Percentiles rank a stretch among this genome's conserved stretches.
Evolutionary conservation across 306 rosid genomes (phyloP).

Genomic region (Potentilla sterilis): DNA sequence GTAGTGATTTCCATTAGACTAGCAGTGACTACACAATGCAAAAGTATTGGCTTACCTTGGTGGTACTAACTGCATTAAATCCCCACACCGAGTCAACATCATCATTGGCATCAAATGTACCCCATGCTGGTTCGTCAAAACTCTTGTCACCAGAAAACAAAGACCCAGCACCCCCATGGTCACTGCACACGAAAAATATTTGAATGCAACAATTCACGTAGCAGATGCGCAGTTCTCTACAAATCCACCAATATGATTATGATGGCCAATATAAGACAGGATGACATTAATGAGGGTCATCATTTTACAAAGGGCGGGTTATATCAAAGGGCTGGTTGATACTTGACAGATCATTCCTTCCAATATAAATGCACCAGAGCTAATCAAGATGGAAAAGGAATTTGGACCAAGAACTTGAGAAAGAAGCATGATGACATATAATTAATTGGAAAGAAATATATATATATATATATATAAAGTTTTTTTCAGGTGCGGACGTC

Average conservation of each 20-base stretch:
- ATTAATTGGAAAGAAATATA: too few relatives aligned
- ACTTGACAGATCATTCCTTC: not conserved
- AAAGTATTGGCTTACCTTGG: constrained; percentile 46
- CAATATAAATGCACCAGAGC: constrained; percentile 1
- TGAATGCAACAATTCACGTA: not conserved
- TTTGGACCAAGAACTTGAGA: not conserved
- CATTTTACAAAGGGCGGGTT: not conserved
- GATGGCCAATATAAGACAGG: not conserved
- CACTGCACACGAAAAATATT: constrained; percentile 50
- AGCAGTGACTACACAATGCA: not conserved
- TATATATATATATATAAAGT: too few relatives aligned
- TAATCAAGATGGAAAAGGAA: not conserved
- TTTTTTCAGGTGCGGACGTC: too few relatives aligned
- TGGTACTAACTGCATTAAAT: constrained; percentile 51
- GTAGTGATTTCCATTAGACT: not conserved
- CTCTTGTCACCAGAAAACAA: constrained; percentile 62
- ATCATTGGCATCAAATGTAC: constrained; percentile 75
- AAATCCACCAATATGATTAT: not conserved
- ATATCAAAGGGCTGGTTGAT: not conserved
- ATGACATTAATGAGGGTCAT: not conserved
- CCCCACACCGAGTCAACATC: constrained; percentile 92
- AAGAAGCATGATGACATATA: not conserved
- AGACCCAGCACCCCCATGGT: constrained; percentile 62
- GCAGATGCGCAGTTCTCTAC: not conserved
- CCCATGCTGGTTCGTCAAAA: constrained; percentile 86